Base-by-base conservation (phyloP, 192 early-diverging fungal species). In the Umbelopsis sp. region DNA sequence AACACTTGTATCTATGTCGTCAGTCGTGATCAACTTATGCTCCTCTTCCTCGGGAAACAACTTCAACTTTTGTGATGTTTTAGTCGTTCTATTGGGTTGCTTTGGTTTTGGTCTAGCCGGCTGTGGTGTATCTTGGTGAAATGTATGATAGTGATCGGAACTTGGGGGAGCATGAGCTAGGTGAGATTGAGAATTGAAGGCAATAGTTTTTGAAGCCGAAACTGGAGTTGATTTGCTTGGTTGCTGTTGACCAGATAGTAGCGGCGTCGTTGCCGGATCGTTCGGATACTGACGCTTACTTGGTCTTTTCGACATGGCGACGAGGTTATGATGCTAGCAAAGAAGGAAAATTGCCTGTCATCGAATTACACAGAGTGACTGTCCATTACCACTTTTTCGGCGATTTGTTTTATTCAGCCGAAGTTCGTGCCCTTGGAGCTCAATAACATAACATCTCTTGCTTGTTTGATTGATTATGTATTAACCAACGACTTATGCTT, bases 51-150 rank as follows among this genome's bases (percentile, higher is more conserved):
- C 90, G 1, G 95, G 95, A 49, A 97, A 91, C 21, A 97, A 80
- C n/a, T 90, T 92, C 21, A 97, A 80, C 82, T 97, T 97, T 75
- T 95, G 93, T 46, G 93, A 93, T n/a, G 88, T 93, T 77, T 97
- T 97, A 48, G 95, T 93, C 20, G 94, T 97, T 67, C 95, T 85
- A 74, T 91, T 91, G 22, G 91, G 91, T 33, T 88, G 85, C 80
- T 89, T 88, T 35, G 80, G 49, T 66, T 86, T 90, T 41, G 76
- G 25, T 8, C 55, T 30, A 0, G 30, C 18, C 30, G 55, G 55
- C 27, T 12, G 22, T 61, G 55, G 55, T 1, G 55, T 61, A 27
- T 61, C 55, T 61, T 61, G 55, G 27, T 25, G 55, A 37, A 61
- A 61, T 11, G 55, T 61, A 35, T 61, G 55, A 30, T 61, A 61